Evolutionary conservation across 345 rosid species (phyloP).

Genomic region (Salix purpurea): DNA sequence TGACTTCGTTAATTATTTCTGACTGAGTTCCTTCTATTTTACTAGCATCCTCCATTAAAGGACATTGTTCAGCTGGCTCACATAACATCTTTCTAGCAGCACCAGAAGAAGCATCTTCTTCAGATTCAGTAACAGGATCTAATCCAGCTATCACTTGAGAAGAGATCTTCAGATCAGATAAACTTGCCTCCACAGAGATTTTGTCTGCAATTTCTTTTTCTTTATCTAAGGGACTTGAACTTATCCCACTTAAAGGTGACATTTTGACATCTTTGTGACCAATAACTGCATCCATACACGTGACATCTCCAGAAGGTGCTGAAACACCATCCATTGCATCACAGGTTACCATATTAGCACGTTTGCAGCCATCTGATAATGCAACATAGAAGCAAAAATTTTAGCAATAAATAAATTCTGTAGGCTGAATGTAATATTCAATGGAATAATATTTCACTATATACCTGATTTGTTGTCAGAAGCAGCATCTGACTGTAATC

Average conservation of each 20-base stretch:
- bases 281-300: slow-evolving; percentile 19
- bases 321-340: slow-evolving; percentile 13
- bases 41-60: slow-evolving; percentile 23
- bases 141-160: slow-evolving; percentile 24
- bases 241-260: slow-evolving; percentile 13
- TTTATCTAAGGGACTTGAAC: slow-evolving; percentile 14
- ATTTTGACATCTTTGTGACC: slow-evolving; percentile 27
- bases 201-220: slow-evolving; percentile 16
- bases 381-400: not conserved
- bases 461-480: slow-evolving; percentile 40
- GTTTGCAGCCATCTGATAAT: not conserved
- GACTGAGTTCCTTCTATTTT: slow-evolving; percentile 28
- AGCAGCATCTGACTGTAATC: slow-evolving; percentile 31
- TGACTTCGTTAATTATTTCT: slow-evolving; percentile 18
- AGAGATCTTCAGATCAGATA: slow-evolving; percentile 23
- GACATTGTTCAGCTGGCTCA: slow-evolving; percentile 23
- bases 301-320: slow-evolving; percentile 18
- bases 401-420: not conserved
- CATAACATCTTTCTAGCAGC: slow-evolving; percentile 18
- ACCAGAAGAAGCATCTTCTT: slow-evolving; percentile 20
- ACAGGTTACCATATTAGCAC: slow-evolving; percentile 8
- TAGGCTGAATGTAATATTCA: not conserved
- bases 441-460: slow-evolving; percentile 12
- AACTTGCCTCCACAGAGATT: slow-evolving; percentile 19
- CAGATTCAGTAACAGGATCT: slow-evolving; percentile 19